phyloP scores from a whole-genome alignment of 73 alveolate species.

The Symbiodinium pilosum region DNA sequence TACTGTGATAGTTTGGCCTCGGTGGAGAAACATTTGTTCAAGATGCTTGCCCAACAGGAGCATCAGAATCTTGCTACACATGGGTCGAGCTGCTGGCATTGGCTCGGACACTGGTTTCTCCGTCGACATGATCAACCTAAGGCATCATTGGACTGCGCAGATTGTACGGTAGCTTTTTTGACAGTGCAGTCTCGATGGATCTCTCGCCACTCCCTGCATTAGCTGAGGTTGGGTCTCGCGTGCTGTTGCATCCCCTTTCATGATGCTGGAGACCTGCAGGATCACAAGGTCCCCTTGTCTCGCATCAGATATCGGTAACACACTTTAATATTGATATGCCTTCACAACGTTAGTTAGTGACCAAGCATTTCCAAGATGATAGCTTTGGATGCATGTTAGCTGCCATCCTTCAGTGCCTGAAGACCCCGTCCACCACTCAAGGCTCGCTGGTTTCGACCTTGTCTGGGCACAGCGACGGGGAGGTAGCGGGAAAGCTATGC shows the following conservation, averaged over 20 bases:
- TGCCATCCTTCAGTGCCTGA: not conserved
- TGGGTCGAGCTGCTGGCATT: not conserved
- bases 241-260: not conserved
- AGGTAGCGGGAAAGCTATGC: too few relatives aligned
- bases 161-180: too few relatives aligned
- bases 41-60: not conserved
- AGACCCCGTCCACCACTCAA: conserved; percentile 2
- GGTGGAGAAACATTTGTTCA: not conserved
- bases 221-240: not conserved
- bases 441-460: conserved; percentile 14
- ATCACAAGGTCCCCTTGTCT: too few relatives aligned
- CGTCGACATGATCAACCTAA: not conserved
- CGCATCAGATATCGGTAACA: too few relatives aligned
- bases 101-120: not conserved
- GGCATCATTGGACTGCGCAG: not conserved
- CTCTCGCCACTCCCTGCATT: too few relatives aligned
- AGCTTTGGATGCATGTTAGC: too few relatives aligned
- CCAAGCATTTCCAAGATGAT: too few relatives aligned
- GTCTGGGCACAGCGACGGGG: too few relatives aligned
- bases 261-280: not conserved
- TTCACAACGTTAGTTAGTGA: too few relatives aligned
- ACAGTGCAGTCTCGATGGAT: too few relatives aligned
- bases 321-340: too few relatives aligned
- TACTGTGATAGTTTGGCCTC: not conserved
- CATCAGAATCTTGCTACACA: too few relatives aligned